A percentile compares a stretch with the other conserved stretches of the same genome.
Evolutionary conservation across 441 rosid genomes (phyloP).

Genomic region (Gossypium schwendimanii): DNA sequence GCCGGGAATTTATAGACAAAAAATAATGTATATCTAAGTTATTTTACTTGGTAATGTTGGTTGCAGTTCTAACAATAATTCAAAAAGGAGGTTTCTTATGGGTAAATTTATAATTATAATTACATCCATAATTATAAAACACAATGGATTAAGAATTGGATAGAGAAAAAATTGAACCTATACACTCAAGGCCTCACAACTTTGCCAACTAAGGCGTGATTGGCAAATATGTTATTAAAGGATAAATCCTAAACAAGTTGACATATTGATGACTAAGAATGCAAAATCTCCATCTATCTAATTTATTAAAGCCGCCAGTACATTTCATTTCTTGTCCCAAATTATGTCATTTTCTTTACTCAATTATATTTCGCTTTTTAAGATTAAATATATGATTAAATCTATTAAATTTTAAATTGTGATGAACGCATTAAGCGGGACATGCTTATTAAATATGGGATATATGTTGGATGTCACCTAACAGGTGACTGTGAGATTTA

Average conservation of each 20-base stretch:
- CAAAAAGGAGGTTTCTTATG: neutral
- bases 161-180: too few relatives aligned
- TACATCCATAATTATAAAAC: too few relatives aligned
- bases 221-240: neutral
- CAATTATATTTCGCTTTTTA: too few relatives aligned
- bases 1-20: neutral
- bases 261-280: slow-evolving; percentile 1
- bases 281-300: neutral
- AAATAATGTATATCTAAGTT: neutral
- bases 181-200: too few relatives aligned
- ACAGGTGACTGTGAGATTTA: too few relatives aligned
- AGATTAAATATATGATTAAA: too few relatives aligned
- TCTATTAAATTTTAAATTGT: too few relatives aligned
- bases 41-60: neutral
- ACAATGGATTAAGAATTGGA: too few relatives aligned
- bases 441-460: too few relatives aligned
- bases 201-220: neutral
- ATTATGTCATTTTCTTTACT: too few relatives aligned
- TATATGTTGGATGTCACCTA: neutral
- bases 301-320: neutral
- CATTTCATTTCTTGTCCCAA: neutral
- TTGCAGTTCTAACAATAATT: neutral
- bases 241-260: neutral
- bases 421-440: too few relatives aligned
- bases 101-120: too few relatives aligned